phyloP scores from a whole-genome alignment of 106 monocot species.

The Xerophyta viscosa region DNA sequence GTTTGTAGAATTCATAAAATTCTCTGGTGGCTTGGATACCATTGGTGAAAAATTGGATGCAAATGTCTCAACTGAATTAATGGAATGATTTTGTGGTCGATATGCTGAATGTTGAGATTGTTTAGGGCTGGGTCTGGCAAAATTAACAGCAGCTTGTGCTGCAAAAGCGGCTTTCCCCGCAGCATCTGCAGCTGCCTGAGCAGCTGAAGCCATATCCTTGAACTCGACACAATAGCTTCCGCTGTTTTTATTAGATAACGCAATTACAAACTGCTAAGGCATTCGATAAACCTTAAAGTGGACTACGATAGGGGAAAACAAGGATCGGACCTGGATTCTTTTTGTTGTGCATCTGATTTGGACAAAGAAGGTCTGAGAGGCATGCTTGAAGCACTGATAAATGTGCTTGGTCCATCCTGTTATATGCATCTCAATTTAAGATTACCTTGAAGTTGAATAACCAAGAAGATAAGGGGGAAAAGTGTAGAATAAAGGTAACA shows the following conservation, averaged over 20 bases:
- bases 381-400: conserved; percentile 48
- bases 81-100: conserved; percentile 7
- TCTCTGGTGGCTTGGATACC: conserved; percentile 11
- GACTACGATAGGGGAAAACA: background rate
- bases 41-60: conserved; percentile 7
- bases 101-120: conserved; percentile 9
- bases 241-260: conserved; percentile 5
- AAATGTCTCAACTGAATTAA: conserved; percentile 3
- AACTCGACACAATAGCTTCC: conserved; percentile 26
- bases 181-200: conserved; percentile 65
- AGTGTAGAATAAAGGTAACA: background rate
- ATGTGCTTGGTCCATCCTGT: conserved; percentile 61
- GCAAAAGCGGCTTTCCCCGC: conserved; percentile 57
- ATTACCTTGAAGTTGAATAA: background rate
- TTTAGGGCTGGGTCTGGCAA: conserved; percentile 37
- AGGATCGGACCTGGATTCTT: background rate
- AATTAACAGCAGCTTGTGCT: conserved; percentile 56
- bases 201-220: conserved; percentile 56
- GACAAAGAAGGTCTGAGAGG: conserved; percentile 32
- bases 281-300: background rate
- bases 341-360: conserved; percentile 3
- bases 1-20: conserved; percentile 8
- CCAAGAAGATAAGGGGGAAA: background rate
- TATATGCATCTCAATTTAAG: background rate
- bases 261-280: background rate